A percentile compares a stretch with the other conserved stretches of the same genome.
Conservation (phyloP, 345 rosid genomes). For the Salix exigua region DNA sequence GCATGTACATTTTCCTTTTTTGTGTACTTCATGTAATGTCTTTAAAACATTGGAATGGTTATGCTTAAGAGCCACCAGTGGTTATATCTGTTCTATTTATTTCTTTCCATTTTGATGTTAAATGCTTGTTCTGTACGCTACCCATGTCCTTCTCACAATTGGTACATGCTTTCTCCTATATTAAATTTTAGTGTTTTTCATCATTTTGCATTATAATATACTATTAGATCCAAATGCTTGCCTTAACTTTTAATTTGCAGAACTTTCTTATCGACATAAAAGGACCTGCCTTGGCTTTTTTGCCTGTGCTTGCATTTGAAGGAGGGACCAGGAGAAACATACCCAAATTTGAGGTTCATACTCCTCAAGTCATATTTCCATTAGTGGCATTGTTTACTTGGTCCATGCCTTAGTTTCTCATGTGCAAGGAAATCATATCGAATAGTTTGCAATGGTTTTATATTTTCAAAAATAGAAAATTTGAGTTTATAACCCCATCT, state of each 20-base stretch:
- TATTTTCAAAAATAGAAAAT: too few relatives aligned
- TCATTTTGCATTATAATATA: not conserved
- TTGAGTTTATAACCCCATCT: too few relatives aligned
- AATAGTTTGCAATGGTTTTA: too few relatives aligned
- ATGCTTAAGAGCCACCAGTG: not conserved
- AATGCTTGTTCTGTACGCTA: not conserved
- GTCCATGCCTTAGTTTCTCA: too few relatives aligned
- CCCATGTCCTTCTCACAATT: not conserved
- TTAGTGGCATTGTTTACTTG: too few relatives aligned
- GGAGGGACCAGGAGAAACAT: constrained; percentile 79
- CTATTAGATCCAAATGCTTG: not conserved
- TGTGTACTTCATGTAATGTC: not conserved
- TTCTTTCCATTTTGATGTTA: not conserved
- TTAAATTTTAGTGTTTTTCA: not conserved
- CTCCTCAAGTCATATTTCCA: too few relatives aligned
- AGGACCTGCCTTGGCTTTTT: constrained; percentile 63
- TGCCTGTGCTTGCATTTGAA: constrained; percentile 85
- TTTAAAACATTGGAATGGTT: too few relatives aligned
- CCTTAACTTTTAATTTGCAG: constrained; percentile 27
- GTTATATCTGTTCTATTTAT: not conserved
- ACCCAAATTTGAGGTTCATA: not conserved
- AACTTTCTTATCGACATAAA: constrained; percentile 73
- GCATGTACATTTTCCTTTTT: not conserved
- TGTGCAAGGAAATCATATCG: too few relatives aligned
- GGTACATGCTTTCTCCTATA: not conserved